Conservation (phyloP, 129 eudicot genomes). For the Chrysanthemum makinoi region DNA sequence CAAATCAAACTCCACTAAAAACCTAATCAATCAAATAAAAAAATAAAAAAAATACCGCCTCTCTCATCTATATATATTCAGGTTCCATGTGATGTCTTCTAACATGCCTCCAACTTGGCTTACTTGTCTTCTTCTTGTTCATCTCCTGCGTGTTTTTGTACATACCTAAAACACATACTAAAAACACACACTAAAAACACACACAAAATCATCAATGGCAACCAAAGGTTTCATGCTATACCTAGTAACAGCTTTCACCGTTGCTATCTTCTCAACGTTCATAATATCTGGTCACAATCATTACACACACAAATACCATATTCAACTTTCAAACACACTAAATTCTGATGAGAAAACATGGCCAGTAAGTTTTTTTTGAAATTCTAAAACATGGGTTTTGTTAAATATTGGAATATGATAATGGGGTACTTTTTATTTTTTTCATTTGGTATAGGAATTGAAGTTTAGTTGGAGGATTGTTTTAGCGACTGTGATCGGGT, state of each 20-base stretch:
- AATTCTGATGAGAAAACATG: slow-evolving; percentile 52
- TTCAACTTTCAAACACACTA: slow-evolving; percentile 27
- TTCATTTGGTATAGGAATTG: slow-evolving; percentile 47
- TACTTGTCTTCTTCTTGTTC: slow-evolving; percentile 8
- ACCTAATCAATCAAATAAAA: background rate
- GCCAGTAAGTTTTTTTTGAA: slow-evolving; percentile 56
- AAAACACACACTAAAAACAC: slow-evolving; percentile 21
- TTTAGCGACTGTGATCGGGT: slow-evolving; percentile 86
- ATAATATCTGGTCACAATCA: slow-evolving; percentile 37
- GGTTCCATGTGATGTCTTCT: slow-evolving; percentile 33
- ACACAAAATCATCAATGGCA: slow-evolving; percentile 42
- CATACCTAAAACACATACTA: background rate
- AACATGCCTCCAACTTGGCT: slow-evolving; percentile 30
- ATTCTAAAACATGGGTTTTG: background rate
- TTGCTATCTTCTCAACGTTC: slow-evolving; percentile 51
- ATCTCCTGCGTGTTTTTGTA: background rate
- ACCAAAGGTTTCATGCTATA: slow-evolving; percentile 58
- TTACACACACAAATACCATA: slow-evolving; percentile 14
- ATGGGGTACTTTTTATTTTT: background rate
- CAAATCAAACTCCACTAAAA: no score
- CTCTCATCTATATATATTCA: slow-evolving; percentile 26
- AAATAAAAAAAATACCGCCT: background rate
- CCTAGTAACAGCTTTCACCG: slow-evolving; percentile 60
- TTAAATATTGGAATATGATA: slow-evolving; percentile 4
- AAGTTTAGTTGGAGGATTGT: slow-evolving; percentile 70